These are phyloP conservation scores for Candida dendrica DNA, from an alignment of 805 yeast species.

Conservation along the genomic window DNA sequence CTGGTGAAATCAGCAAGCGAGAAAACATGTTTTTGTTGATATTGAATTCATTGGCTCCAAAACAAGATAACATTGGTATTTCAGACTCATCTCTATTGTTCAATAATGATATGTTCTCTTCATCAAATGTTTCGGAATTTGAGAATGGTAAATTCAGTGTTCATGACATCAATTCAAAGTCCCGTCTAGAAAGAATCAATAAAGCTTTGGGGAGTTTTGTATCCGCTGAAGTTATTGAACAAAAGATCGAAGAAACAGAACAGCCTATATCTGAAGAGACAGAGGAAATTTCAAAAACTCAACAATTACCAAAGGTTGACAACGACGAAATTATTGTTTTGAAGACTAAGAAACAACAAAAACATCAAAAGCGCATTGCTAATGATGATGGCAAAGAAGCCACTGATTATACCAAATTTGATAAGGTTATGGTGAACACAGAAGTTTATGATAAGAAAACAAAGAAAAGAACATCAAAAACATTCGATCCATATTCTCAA, in stretches of 20 bases:
- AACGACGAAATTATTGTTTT: slow-evolving; percentile 33
- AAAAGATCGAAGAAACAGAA: slow-evolving; percentile 2
- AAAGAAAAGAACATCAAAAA: slow-evolving; percentile 27
- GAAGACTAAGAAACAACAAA: slow-evolving; percentile 17
- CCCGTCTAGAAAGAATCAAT: slow-evolving; percentile 2
- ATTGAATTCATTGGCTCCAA: neutral
- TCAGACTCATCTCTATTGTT: neutral
- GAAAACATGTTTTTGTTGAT: neutral
- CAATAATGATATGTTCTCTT: neutral
- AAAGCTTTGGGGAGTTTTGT: neutral
- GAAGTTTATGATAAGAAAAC: slow-evolving; percentile 10
- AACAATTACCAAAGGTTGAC: neutral
- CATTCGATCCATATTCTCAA: slow-evolving; percentile 55
- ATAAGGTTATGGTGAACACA: slow-evolving; percentile 30
- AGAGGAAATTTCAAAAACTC: neutral
- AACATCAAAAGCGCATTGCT: slow-evolving; percentile 2
- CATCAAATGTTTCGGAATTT: neutral
- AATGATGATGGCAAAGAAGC: slow-evolving; percentile 15
- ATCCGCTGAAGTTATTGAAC: neutral
- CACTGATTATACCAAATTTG: slow-evolving; percentile 39
- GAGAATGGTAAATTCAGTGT: neutral
- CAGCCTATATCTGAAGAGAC: slow-evolving; percentile 2
- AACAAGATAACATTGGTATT: neutral
- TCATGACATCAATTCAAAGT: neutral
- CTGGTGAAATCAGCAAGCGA: neutral